A percentile compares a stretch with the other conserved stretches of the same genome.
Conservation (phyloP, 2,329 filamentous ascomycete genomes). For the Emericellopsis atlantica region DNA sequence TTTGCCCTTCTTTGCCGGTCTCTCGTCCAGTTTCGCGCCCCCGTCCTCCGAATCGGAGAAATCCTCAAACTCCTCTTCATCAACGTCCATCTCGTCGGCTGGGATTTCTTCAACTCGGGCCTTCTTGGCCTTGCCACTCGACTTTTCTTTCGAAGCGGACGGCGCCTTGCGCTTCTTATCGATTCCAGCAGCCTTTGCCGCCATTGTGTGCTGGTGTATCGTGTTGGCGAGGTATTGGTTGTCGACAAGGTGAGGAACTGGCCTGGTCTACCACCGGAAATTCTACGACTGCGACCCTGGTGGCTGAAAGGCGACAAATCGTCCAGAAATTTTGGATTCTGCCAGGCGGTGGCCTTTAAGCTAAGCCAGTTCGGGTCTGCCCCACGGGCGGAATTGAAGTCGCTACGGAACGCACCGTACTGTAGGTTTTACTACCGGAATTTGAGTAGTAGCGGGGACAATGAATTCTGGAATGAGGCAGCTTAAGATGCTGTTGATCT, state of each 20-base stretch:
- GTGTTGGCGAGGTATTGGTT: not conserved
- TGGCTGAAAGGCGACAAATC: not conserved
- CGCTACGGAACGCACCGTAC: no score
- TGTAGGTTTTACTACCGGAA: no score
- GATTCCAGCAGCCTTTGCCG: constrained; percentile 29
- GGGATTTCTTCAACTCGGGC: constrained; percentile 15
- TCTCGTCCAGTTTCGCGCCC: constrained; percentile 31
- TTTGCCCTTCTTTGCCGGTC: constrained; percentile 18
- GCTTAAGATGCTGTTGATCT: no score
- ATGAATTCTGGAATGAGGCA: no score
- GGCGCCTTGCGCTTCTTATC: constrained; percentile 47
- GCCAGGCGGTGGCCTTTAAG: constrained; percentile 19
- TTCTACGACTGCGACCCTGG: constrained; percentile 4
- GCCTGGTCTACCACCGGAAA: not conserved
- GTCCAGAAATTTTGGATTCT: constrained; percentile 13
- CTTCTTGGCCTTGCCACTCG: constrained; percentile 23
- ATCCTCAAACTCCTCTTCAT: constrained; percentile 27
- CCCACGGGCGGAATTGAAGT: no score
- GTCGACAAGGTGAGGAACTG: not conserved
- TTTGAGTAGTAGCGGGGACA: no score
- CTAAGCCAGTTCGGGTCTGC: constrained; percentile 10
- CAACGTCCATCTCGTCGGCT: constrained; percentile 24
- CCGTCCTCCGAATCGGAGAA: constrained; percentile 41
- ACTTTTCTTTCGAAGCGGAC: constrained; percentile 26
- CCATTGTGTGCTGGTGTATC: constrained; percentile 22